Evolutionary conservation across 2,329 filamentous ascomycete species (phyloP).

Genomic region (Pezicula radicicola): DNA sequence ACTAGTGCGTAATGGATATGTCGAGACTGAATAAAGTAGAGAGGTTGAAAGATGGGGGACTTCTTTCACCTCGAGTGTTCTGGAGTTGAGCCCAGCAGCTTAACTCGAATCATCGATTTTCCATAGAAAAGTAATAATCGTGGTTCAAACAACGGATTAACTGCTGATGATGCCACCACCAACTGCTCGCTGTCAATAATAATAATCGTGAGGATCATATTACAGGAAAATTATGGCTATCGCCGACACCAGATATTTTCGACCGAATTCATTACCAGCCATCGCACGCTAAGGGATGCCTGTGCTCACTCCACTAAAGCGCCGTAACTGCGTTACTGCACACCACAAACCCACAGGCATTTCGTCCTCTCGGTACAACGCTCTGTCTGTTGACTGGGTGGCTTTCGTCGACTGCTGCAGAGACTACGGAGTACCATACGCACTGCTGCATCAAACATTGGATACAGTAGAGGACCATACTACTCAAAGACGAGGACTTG

Average conservation of each 20-base stretch:
- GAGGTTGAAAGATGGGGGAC: neutral
- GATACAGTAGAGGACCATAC: too few relatives aligned
- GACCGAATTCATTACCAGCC: neutral
- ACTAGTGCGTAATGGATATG: neutral
- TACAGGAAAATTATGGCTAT: neutral
- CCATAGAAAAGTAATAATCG: too few relatives aligned
- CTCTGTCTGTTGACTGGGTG: neutral
- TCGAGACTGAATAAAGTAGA: neutral
- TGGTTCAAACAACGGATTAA: too few relatives aligned
- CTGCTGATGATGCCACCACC: too few relatives aligned
- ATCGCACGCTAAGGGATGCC: neutral
- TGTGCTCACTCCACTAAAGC: slow-evolving; percentile 1
- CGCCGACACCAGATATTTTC: too few relatives aligned
- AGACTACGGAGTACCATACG: neutral
- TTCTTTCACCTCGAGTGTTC: neutral
- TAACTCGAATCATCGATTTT: neutral
- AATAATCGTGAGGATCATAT: neutral
- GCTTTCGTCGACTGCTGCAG: neutral
- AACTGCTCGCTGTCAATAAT: too few relatives aligned
- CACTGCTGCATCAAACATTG: too few relatives aligned
- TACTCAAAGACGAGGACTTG: too few relatives aligned
- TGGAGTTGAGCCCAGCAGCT: neutral
- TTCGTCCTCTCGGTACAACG: neutral
- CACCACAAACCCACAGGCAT: neutral
- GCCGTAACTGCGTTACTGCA: neutral